A percentile compares a stretch with the other conserved stretches of the same genome.
Evolutionary conservation across 768 basidiomycete genomes (phyloP).

Genomic region (Ephemerocybe angulata): DNA sequence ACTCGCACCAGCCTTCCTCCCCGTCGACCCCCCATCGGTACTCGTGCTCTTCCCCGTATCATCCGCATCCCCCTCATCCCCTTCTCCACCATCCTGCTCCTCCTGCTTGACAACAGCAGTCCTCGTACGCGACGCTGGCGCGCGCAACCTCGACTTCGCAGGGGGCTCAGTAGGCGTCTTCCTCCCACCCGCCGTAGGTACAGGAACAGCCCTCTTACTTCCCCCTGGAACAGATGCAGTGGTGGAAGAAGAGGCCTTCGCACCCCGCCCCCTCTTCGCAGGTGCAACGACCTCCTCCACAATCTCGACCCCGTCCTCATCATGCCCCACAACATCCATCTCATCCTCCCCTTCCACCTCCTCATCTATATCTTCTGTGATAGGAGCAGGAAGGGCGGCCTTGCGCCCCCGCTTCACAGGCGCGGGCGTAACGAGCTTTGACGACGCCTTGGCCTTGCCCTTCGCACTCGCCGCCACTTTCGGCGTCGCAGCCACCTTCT

Average conservation of each 20-base stretch:
- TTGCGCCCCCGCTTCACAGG: background rate
- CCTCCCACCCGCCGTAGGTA: background rate
- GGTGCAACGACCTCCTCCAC: background rate
- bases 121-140: background rate
- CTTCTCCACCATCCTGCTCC: background rate
- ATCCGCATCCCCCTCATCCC: background rate
- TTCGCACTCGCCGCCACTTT: background rate
- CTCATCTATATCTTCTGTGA: background rate
- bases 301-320: background rate
- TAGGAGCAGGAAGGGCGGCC: no score
- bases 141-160: background rate
- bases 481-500: background rate
- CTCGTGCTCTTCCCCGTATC: background rate
- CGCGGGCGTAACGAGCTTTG: background rate
- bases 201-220: background rate
- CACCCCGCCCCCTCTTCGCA: background rate
- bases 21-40: background rate
- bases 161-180: background rate
- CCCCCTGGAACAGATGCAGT: background rate
- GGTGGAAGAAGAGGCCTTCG: background rate
- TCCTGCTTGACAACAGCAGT: background rate
- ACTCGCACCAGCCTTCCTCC: background rate
- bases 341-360: constrained; percentile 2
- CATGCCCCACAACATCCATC: background rate
- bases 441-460: background rate